These are phyloP conservation scores for Boletales sp. DNA, from an alignment of 768 basidiomycete genomes.

Conservation along the genomic window DNA sequence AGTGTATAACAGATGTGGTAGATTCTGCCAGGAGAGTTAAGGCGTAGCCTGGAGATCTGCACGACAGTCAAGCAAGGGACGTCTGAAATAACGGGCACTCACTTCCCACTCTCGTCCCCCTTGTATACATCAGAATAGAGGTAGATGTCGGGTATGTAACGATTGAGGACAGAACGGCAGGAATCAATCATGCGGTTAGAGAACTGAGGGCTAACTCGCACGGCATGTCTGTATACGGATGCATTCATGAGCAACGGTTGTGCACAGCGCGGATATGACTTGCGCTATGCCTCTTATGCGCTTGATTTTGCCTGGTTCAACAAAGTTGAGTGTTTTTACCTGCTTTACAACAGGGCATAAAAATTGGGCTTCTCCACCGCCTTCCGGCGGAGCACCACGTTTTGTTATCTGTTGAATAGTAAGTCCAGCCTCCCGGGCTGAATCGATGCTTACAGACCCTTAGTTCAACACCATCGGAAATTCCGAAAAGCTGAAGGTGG, in stretches of 20 bases:
- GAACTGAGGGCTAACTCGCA: slow-evolving; percentile 95
- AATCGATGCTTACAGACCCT: slow-evolving; percentile 45
- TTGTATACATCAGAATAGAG: slow-evolving; percentile 98
- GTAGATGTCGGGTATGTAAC: slow-evolving; percentile 97
- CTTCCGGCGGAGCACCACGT: slow-evolving; percentile 85
- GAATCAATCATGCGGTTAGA: slow-evolving; percentile 98
- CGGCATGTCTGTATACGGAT: slow-evolving; percentile 69
- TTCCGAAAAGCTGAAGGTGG: slow-evolving; percentile 85
- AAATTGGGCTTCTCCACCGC: slow-evolving; percentile 93
- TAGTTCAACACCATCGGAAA: slow-evolving; percentile 87
- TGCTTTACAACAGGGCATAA: slow-evolving; percentile 90
- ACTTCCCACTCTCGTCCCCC: slow-evolving; percentile 97
- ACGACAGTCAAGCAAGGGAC: not conserved
- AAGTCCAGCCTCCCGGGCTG: not conserved
- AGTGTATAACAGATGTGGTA: slow-evolving; percentile 84
- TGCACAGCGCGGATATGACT: slow-evolving; percentile 31
- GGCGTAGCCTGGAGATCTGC: slow-evolving; percentile 93
- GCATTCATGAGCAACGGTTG: not conserved
- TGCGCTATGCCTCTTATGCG: slow-evolving; percentile 95
- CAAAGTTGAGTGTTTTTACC: slow-evolving; percentile 88
- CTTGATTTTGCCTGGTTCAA: slow-evolving; percentile 87
- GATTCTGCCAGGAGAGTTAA: slow-evolving; percentile 88
- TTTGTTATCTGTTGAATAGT: slow-evolving; percentile 72
- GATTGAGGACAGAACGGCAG: slow-evolving; percentile 87
- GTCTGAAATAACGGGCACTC: slow-evolving; percentile 28